Conservation (phyloP, 108 stramenopile species). For the Cyclotella kingstonii region DNA sequence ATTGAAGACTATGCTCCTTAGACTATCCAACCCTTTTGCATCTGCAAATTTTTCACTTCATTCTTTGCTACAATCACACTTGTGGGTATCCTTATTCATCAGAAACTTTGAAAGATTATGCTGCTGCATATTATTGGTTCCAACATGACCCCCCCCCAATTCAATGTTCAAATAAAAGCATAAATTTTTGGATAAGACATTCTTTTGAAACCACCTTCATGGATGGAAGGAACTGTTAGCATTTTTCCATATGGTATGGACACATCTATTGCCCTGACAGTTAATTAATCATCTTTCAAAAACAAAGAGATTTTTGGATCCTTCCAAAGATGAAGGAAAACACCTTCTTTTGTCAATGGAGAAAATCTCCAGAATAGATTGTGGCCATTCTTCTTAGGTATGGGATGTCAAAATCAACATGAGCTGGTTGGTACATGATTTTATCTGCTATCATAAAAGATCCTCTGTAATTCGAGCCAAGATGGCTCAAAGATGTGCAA, state of each 20-base stretch:
- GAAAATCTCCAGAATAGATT: constrained; percentile 56
- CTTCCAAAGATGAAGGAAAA: constrained; percentile 59
- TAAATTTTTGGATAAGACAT: constrained; percentile 46
- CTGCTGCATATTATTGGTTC: not conserved
- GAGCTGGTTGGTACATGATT: constrained; percentile 63
- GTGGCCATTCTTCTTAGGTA: constrained; percentile 28
- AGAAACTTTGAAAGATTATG: constrained; percentile 22
- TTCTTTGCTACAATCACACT: constrained; percentile 29
- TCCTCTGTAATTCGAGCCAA: constrained; percentile 30
- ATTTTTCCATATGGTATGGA: constrained; percentile 63
- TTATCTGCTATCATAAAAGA: constrained; percentile 57
- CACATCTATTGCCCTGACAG: constrained; percentile 41
- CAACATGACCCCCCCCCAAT: constrained; percentile 7
- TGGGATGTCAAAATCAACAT: constrained; percentile 66
- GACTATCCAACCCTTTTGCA: constrained; percentile 26
- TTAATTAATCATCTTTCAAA: not conserved
- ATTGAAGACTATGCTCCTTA: constrained; percentile 28
- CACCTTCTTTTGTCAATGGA: constrained; percentile 61
- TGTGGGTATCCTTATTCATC: constrained; percentile 41
- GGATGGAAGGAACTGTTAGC: constrained; percentile 62
- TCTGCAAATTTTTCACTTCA: constrained; percentile 37
- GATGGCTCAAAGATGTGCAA: constrained; percentile 17
- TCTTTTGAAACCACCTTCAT: constrained; percentile 70
- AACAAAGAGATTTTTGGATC: not conserved
- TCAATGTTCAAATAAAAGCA: constrained; percentile 62